A percentile compares a stretch with the other conserved stretches of the same genome.
Evolutionary conservation across 371 early-diverging fungal genomes (phyloP).

Genomic region (Mucor velutinosus): DNA sequence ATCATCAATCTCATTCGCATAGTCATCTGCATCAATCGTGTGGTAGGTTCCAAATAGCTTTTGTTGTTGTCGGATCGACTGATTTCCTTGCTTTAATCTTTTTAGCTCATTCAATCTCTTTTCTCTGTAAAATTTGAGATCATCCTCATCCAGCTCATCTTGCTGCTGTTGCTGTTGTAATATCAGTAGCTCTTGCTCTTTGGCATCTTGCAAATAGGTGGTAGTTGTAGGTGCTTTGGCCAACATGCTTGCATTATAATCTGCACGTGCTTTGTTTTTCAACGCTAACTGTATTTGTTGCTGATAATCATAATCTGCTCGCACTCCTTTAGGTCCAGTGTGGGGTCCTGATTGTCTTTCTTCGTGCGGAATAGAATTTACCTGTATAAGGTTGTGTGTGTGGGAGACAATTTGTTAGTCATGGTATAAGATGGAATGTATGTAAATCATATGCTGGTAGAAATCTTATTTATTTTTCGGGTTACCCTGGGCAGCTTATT

Average conservation of each 20-base stretch:
- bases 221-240: slow-evolving; percentile 51
- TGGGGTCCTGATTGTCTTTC: slow-evolving; percentile 38
- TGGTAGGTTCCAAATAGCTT: slow-evolving; percentile 46
- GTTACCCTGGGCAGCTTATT: background rate
- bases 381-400: slow-evolving; percentile 9
- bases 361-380: slow-evolving; percentile 5
- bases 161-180: slow-evolving; percentile 29
- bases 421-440: background rate
- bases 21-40: slow-evolving; percentile 43
- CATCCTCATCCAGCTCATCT: slow-evolving; percentile 37
- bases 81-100: slow-evolving; percentile 20
- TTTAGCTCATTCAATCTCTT: slow-evolving; percentile 45
- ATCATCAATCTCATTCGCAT: slow-evolving; percentile 49
- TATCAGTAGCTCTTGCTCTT: slow-evolving; percentile 28
- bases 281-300: slow-evolving; percentile 31
- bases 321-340: slow-evolving; percentile 64
- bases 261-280: slow-evolving; percentile 22
- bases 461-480: background rate
- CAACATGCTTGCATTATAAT: slow-evolving; percentile 44
- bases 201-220: slow-evolving; percentile 41
- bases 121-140: slow-evolving; percentile 37
- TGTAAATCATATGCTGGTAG: slow-evolving; percentile 3
- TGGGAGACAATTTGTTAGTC: slow-evolving; percentile 4
- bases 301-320: slow-evolving; percentile 54
- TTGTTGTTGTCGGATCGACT: slow-evolving; percentile 26